Evolutionary conservation across 73 alveolate species (phyloP), one percentile per base, ranked within the genome.

Genomic region (Urostyla sp.): DNA sequence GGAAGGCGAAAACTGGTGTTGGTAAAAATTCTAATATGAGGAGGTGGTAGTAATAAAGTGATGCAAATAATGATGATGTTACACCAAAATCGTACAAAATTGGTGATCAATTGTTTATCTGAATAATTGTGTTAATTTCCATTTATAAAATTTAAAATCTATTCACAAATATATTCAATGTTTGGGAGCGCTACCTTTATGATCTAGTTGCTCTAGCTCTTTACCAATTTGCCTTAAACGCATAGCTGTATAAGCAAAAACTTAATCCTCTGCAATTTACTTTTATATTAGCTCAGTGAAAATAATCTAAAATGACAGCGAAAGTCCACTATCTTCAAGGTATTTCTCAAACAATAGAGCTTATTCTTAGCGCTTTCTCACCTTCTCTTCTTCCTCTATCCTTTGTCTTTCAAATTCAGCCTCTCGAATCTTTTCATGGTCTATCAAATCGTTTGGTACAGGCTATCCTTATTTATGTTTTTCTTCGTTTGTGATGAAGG

Each of bases 171-270:
- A n/a, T n/a, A n/a, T n/a, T n/a, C n/a, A n/a, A n/a, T n/a, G n/a
- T n/a, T n/a, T n/a, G n/a, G n/a, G n/a, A n/a, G n/a, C n/a, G n/a
- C n/a, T n/a, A n/a, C n/a, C 23, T 24, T 69, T 69, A 46, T 45
- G 34, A 15, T 76, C 93, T 11, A 87, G 67, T 35, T 78, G 30
- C 40, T 89, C 98, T n/a, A 92, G 81, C 69, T 94, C 98, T 52
- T 89, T 87, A 46, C 98, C 98, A 20, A 94, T 88, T 61, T 94
- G 90, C 61, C 98, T 82, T 23, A 94, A 85, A 43, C 98, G 79
- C 94, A 94, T 91, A 34, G 98, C 98, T 24, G 98, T 91, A 85
- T 94, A 94, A 53, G 96, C 90, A 78, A 76, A 94, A 38, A 91
- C 95, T 51, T 90, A 74, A 60, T 94, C 98, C 21, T 84, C 96